Evolutionary conservation across 208 protist genomes (phyloP).

Genomic region (Wallacemonas rigidus): DNA sequence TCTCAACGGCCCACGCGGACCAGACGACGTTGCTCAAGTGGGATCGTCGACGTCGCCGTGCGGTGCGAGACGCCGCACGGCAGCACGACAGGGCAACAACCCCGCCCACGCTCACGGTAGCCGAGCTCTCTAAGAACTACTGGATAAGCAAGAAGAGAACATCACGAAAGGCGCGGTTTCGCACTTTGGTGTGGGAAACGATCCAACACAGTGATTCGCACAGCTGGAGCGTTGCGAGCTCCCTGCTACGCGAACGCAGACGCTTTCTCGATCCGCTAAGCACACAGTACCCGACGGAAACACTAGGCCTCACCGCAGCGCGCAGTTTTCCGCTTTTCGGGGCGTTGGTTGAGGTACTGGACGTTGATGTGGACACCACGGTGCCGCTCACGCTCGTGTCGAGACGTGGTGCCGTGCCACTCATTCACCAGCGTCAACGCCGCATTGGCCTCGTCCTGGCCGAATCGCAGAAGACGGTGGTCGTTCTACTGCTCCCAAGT

Average conservation of each 20-base stretch:
- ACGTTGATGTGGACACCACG: neutral
- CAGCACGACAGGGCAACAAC: neutral
- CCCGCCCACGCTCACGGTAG: no score
- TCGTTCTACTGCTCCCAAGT: conserved; percentile 25
- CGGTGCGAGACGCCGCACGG: neutral
- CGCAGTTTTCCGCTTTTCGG: conserved; percentile 51
- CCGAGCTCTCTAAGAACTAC: no score
- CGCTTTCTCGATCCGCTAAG: conserved; percentile 9
- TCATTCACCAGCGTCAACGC: neutral
- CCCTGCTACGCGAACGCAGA: neutral
- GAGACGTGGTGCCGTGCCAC: neutral
- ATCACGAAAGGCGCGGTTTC: neutral
- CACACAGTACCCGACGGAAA: neutral
- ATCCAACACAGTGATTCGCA: neutral
- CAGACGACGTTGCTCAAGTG: neutral
- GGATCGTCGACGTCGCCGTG: neutral
- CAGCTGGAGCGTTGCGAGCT: neutral
- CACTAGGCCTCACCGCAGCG: conserved; percentile 15
- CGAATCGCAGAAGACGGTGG: conserved; percentile 28
- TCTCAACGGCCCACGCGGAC: neutral
- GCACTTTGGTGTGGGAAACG: neutral
- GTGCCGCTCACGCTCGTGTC: neutral
- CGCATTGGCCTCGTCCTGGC: conserved; percentile 34
- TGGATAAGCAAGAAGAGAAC: no score
- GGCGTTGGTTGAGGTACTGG: conserved; percentile 33